Evolutionary conservation across 1,284 basidiomycete genomes (phyloP).

Genomic region (Trichosporon faecale): DNA sequence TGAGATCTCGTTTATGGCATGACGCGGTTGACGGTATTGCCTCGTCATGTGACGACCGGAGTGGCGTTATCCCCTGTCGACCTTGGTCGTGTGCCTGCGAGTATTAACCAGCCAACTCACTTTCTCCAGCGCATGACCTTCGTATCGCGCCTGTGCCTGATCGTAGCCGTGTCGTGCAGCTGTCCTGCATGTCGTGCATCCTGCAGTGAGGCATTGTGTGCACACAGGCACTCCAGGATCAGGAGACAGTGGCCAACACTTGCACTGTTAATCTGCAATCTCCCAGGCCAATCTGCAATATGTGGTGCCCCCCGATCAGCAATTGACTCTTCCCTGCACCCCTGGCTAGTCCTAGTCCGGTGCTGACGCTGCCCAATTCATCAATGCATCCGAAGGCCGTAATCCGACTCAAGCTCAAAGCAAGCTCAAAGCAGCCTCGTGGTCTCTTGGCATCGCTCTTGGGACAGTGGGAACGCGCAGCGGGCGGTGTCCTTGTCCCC

Average conservation of each 20-base stretch:
- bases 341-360: background rate
- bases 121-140: too few species aligned
- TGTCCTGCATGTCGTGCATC: too few species aligned
- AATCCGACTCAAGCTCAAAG: too few species aligned
- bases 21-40: conserved; percentile 1
- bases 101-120: background rate
- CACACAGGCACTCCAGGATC: too few species aligned
- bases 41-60: background rate
- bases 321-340: background rate
- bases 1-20: conserved; percentile 9
- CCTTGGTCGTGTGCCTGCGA: background rate
- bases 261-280: too few species aligned
- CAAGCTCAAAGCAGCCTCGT: too few species aligned
- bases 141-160: background rate
- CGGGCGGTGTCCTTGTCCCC: too few species aligned
- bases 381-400: background rate
- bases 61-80: background rate
- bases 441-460: too few species aligned
- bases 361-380: background rate
- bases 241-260: too few species aligned
- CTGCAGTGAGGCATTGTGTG: too few species aligned
- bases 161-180: background rate
- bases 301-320: background rate
- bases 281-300: background rate
- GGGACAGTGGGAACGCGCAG: too few species aligned